A percentile compares a stretch with the other conserved stretches of the same genome.
These are phyloP conservation scores for Fraxinus angustifolia DNA, from an alignment of 305 asterid genomes.

Conservation along the genomic window DNA sequence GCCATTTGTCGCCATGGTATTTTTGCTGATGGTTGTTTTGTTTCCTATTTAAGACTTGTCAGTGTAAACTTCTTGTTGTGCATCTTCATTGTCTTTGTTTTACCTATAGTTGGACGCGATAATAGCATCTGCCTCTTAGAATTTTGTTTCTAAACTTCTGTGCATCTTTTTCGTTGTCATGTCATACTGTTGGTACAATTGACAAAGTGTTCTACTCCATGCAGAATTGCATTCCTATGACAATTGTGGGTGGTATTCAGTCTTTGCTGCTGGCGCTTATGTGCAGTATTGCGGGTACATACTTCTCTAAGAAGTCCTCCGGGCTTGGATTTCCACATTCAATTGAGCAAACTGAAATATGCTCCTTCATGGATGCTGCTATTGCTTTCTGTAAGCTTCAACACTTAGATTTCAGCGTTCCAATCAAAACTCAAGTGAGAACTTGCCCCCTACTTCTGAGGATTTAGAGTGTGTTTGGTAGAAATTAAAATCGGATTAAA, in stretches of 20 bases:
- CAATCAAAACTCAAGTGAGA: conserved; percentile 85
- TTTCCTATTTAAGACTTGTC: background rate
- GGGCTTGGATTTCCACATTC: conserved; percentile 53
- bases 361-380: conserved; percentile 82
- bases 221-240: conserved; percentile 59
- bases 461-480: background rate
- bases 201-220: conserved; percentile 27
- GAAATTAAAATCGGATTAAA: too few relatives aligned
- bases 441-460: conserved; percentile 24
- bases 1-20: background rate
- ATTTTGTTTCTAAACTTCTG: conserved; percentile 13
- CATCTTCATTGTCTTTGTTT: background rate
- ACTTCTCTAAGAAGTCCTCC: conserved; percentile 60
- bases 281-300: conserved; percentile 72
- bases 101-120: background rate
- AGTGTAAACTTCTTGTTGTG: conserved; percentile 6
- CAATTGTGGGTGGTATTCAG: conserved; percentile 69
- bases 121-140: background rate
- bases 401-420: conserved; percentile 53
- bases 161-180: conserved; percentile 2
- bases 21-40: background rate
- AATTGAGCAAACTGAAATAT: conserved; percentile 54
- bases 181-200: conserved; percentile 11
- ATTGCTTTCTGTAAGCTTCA: conserved; percentile 86
- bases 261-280: conserved; percentile 62